Percentiles rank a stretch among this genome's conserved stretches.
Evolutionary conservation across 305 asterid genomes (phyloP).

Genomic region (Fraxinus sp.): DNA sequence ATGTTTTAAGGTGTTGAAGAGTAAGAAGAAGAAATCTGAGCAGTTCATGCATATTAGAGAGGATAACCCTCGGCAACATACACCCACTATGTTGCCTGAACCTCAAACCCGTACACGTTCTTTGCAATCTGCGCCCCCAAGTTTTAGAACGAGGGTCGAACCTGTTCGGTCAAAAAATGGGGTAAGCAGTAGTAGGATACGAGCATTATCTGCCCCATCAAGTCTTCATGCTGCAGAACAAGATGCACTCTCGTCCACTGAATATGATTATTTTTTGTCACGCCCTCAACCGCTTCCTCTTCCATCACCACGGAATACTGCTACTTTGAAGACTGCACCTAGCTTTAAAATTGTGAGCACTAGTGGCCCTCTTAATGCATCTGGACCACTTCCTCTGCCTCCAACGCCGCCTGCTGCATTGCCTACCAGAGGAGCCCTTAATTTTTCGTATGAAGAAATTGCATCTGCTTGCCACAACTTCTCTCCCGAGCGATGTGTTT

Average conservation of each 20-base stretch:
- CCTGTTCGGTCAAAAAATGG: constrained; percentile 44
- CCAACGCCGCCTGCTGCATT: constrained; percentile 60
- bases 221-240: constrained; percentile 72
- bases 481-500: constrained; percentile 85
- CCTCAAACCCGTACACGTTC: constrained; percentile 63
- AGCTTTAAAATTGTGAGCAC: constrained; percentile 68
- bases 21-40: constrained; percentile 74
- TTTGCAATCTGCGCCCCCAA: constrained; percentile 91
- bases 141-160: constrained; percentile 74
- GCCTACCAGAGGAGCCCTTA: constrained; percentile 48
- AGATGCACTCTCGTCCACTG: constrained; percentile 50
- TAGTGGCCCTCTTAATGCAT: constrained; percentile 69
- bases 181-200: constrained; percentile 46
- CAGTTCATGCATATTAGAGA: constrained; percentile 45
- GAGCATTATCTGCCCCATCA: constrained; percentile 87
- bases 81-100: constrained; percentile 77
- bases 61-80: constrained; percentile 60
- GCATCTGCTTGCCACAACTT: constrained; percentile 94
- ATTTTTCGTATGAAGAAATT: constrained; percentile 72
- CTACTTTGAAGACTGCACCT: constrained; percentile 53
- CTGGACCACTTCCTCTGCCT: constrained; percentile 93
- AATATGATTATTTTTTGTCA: constrained; percentile 43
- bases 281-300: constrained; percentile 98
- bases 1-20: constrained; percentile 72
- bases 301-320: constrained; percentile 68